phyloP scores from a whole-genome alignment of 305 asterid species.

The Salvia sclarea region DNA sequence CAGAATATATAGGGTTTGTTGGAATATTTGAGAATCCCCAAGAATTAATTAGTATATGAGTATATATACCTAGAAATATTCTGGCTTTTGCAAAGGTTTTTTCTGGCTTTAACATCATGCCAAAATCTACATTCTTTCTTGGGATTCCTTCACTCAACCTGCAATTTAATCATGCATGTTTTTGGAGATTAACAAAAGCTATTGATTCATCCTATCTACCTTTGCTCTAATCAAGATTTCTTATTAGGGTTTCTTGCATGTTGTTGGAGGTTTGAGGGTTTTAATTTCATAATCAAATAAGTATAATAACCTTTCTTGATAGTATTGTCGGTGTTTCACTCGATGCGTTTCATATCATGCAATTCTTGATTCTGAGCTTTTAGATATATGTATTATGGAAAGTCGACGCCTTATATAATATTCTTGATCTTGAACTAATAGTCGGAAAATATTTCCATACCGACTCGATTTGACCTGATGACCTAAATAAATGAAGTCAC shows the following conservation, averaged over 20 bases:
- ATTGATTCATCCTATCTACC: slow-evolving; percentile 20
- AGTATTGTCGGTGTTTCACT: no score
- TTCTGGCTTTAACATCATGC: slow-evolving; percentile 65
- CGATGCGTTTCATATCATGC: background rate
- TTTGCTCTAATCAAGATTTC: background rate
- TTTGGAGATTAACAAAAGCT: slow-evolving; percentile 30
- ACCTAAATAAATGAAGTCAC: slow-evolving; percentile 23
- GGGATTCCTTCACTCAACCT: slow-evolving; percentile 58
- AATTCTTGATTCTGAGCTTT: background rate
- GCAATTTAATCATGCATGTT: slow-evolving; percentile 8
- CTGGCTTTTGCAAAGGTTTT: slow-evolving; percentile 37
- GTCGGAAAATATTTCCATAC: no score
- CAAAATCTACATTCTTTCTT: slow-evolving; percentile 59
- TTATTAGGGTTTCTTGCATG: slow-evolving; percentile 5
- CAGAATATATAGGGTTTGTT: slow-evolving; percentile 37
- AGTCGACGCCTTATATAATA: background rate
- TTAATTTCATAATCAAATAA: background rate
- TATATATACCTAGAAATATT: slow-evolving; percentile 33
- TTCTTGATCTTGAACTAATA: no score
- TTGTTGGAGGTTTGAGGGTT: slow-evolving; percentile 26
- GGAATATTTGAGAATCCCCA: slow-evolving; percentile 62
- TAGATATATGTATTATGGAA: background rate
- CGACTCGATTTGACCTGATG: background rate
- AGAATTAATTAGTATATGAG: slow-evolving; percentile 27
- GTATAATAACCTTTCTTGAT: no score